A percentile compares a stretch with the other conserved stretches of the same genome.
Conservation (phyloP, 768 basidiomycete genomes). For the Leccinum obscurum region DNA sequence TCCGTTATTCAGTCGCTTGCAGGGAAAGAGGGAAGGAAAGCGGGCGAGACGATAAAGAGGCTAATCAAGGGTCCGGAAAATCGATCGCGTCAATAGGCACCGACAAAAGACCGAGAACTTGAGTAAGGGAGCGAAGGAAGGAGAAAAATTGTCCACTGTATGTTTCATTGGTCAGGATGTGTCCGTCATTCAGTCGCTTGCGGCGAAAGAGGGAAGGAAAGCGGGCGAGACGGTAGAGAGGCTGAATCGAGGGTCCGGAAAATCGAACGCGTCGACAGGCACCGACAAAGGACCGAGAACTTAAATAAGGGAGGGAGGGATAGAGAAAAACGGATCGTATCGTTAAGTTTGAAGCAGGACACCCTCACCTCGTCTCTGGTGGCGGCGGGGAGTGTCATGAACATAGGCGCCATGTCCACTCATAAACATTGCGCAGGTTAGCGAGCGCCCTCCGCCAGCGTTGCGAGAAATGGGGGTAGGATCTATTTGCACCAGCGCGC, state of each 20-base stretch:
- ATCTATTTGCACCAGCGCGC: background rate
- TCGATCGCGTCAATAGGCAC: no score
- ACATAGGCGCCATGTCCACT: background rate
- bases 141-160: background rate
- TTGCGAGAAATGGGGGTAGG: background rate
- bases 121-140: background rate
- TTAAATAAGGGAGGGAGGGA: background rate
- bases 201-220: no score
- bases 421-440: background rate
- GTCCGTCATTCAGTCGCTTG: no score
- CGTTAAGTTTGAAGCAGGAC: no score
- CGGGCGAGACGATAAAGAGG: no score
- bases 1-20: background rate
- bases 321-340: background rate
- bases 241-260: no score
- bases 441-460: background rate
- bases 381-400: background rate
- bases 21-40: background rate
- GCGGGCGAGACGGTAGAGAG: no score
- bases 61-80: no score
- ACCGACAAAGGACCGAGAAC: no score
- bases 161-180: no score
- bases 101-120: no score
- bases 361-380: background rate
- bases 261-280: no score